Evolutionary conservation across 257 asterid genomes (phyloP), one percentile per base, ranked within the genome.

Genomic region (Forsythia viridissima): DNA sequence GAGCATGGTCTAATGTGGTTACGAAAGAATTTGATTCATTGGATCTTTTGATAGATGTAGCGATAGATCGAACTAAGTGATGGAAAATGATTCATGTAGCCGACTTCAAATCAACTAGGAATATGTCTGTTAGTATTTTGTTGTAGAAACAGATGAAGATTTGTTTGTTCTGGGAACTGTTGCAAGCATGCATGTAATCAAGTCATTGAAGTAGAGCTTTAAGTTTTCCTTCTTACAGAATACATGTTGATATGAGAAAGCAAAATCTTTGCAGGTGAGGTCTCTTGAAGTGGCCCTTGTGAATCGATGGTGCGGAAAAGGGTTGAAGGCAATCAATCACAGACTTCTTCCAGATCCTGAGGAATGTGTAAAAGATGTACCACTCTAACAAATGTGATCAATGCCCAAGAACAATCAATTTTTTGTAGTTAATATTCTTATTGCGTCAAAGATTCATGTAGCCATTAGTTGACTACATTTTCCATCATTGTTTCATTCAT

Each of bases 211-310:
- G 39, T 30, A 63, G 40, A 63, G 70, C 70, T 63, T 4, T 63
- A 30, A 63, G 3, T 63, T 63, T 16, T 57, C 20, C n/a, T 38
- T 69, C 8, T 72, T 46, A 78, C 11, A 30, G 70, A 20, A 63
- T 24, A 3, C 2, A 30, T 63, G 37, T 63, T 30, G 70, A 63
- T 63, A 9, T 24, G 70, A 30, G 7, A 63, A 63, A 9, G 70
- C 66, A 15, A 51, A 85, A 77, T 79, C 30, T 79, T 73, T 81
- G 75, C 96, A 95, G 99, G 96, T 95, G 78, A 92, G 98, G 87
- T 76, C 84, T 85, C 80, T 95, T 40, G 99, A 95, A 82, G 83
- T 84, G 79, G 92, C 89, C 73, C 77, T 95, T 78, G 87, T 93
- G 21, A 83, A 84, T 43, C 87, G 77, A 55, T 93, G 97, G 97